Evolutionary conservation across 768 basidiomycete species (phyloP).

Genomic region (Boletus rufocinnamomeus): DNA sequence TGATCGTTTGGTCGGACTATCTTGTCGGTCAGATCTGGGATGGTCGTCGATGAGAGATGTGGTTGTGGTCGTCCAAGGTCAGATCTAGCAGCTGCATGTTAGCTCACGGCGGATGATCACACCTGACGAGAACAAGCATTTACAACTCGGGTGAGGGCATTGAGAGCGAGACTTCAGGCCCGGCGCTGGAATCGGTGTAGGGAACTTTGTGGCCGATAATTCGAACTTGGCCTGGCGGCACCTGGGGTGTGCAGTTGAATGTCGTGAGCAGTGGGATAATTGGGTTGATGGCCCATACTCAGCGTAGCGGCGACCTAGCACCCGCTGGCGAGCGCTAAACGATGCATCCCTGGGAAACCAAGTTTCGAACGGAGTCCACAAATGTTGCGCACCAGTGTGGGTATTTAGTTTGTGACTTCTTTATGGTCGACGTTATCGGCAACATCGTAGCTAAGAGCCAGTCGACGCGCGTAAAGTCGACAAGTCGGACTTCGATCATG

Average conservation of each 20-base stretch:
- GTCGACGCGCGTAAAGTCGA: too few relatives aligned
- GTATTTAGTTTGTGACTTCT: too few relatives aligned
- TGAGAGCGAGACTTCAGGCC: background rate
- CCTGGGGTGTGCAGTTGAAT: background rate
- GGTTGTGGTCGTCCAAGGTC: background rate
- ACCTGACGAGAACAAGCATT: background rate
- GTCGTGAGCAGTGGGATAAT: background rate
- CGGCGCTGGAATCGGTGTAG: background rate
- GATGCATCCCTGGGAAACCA: too few relatives aligned
- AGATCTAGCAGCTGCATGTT: background rate
- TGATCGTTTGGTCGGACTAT: background rate
- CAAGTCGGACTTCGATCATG: too few relatives aligned
- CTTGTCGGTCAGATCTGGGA: conserved; percentile 1
- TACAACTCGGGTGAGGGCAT: background rate
- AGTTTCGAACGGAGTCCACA: background rate
- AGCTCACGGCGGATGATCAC: background rate
- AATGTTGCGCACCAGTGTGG: too few relatives aligned
- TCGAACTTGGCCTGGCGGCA: background rate
- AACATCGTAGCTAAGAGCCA: too few relatives aligned
- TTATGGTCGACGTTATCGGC: too few relatives aligned
- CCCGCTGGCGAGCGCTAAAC: too few relatives aligned
- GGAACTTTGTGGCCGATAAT: background rate
- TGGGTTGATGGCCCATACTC: background rate
- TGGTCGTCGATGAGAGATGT: background rate
- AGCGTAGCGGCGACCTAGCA: too few relatives aligned